Evolutionary conservation across 148 eudicot genomes (phyloP), one percentile per base, ranked within the genome.

Genomic region (Chenopodium suecicum): DNA sequence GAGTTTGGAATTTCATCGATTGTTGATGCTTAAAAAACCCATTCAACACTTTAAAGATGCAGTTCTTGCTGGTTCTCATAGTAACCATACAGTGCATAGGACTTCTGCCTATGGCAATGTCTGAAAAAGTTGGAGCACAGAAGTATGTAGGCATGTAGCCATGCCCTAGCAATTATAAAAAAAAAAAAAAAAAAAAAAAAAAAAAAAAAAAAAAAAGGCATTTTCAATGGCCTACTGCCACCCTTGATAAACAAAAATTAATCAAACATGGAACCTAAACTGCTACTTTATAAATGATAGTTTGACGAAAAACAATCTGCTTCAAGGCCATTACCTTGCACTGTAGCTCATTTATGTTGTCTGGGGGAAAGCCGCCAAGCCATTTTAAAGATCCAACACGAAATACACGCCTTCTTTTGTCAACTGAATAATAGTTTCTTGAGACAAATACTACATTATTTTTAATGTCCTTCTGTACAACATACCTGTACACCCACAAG

Each of bases 381-480:
- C 98, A 96, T 88, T 93, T 96, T 77, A 96, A 82, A 75, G 97
- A 92, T 67, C 98, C 99, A 83, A 92, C 98, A 67, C 92, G 94
- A 83, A 96, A 96, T 68, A 87, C 78, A 34, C 99, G 93, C 86
- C 99, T 92, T 83, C 93, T 89, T 89, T 96, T 96, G 84, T 94
- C 99, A 78, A 83, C 86, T 44, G 99, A 96, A 82, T 85, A 94
- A 82, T 96, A 96, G 72, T 88, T 92, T 82, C 99, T 90, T 65
- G 99, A 96, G 17, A 92, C 98, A 69, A 92, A 96, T 70, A 96
- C 89, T n/a, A 96, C 95, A 75, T 96, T 96, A 84, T 94, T 91
- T 83, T 91, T 86, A 25, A 88, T 86, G 86, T 96, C 99, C 89
- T 94, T 96, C 86, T 92, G 94, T 65, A 96, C 98, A 76, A 96